Conservation (phyloP, 1,284 basidiomycete genomes). For the Taiwanofungus camphoratus region DNA sequence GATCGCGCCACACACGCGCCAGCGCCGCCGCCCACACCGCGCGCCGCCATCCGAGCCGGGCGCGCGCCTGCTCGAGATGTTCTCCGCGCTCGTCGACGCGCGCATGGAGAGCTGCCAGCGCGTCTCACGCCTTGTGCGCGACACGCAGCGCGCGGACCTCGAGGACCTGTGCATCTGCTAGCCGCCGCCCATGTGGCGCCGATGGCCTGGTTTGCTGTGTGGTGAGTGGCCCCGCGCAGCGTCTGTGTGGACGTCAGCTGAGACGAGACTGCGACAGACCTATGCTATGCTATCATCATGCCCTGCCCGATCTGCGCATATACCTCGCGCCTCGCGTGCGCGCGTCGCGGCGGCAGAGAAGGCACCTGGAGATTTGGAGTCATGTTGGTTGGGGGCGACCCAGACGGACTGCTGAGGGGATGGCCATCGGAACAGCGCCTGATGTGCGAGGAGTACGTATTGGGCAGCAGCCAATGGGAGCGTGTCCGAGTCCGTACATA, state of each 20-base stretch:
- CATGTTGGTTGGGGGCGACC: no score
- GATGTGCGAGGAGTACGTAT: no score
- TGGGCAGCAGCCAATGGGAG: no score
- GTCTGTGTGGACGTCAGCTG: neutral
- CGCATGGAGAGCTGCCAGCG: constrained; percentile 70
- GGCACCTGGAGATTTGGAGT: no score
- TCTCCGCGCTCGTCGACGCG: constrained; percentile 64
- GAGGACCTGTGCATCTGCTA: constrained; percentile 20
- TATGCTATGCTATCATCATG: no score
- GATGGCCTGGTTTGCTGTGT: neutral
- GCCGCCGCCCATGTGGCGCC: no score
- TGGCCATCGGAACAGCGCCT: no score
- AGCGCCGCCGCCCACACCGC: constrained; percentile 25
- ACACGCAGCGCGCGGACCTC: constrained; percentile 27
- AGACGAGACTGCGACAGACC: neutral
- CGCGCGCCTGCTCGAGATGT: constrained; percentile 58
- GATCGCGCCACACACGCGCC: constrained; percentile 24
- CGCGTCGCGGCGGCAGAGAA: no score
- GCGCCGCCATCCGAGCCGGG: constrained; percentile 36
- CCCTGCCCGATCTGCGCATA: no score
- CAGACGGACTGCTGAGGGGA: no score
- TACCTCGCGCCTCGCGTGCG: no score
- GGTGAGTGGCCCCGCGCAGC: neutral
- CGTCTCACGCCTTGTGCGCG: constrained; percentile 52
- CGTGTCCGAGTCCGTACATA: no score